phyloP scores from a whole-genome alignment of 495 filamentous ascomycete species.

The Penicillium diatomitis region DNA sequence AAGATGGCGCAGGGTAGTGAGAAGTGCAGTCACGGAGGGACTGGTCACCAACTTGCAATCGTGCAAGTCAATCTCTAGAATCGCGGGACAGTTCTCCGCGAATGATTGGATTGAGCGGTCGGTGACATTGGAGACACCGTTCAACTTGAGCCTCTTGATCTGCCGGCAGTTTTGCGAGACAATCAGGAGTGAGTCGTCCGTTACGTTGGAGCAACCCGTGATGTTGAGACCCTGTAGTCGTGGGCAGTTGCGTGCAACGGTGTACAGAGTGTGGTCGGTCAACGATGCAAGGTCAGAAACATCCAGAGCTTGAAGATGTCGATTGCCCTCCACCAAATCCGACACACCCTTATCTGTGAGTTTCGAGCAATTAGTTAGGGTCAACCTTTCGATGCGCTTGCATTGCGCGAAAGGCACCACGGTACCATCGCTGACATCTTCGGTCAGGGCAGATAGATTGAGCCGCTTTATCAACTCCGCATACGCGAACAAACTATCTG shows the following conservation, averaged over 20 bases:
- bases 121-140: constrained; percentile 71
- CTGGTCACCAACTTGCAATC: constrained; percentile 74
- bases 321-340: constrained; percentile 68
- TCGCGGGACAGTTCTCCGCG: constrained; percentile 77
- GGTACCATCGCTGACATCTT: constrained; percentile 79
- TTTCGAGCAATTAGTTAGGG: constrained; percentile 79
- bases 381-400: constrained; percentile 88
- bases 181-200: constrained; percentile 73
- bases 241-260: constrained; percentile 71
- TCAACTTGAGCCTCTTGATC: constrained; percentile 90
- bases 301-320: constrained; percentile 80
- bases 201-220: constrained; percentile 73
- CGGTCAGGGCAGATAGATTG: constrained; percentile 72
- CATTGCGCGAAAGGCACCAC: constrained; percentile 73
- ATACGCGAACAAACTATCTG: constrained; percentile 72
- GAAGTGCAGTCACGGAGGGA: constrained; percentile 66
- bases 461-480: constrained; percentile 79
- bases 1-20: constrained; percentile 66
- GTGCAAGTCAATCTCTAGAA: constrained; percentile 93
- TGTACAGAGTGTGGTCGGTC: constrained; percentile 71
- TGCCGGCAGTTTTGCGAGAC: constrained; percentile 76
- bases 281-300: constrained; percentile 72
- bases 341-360: constrained; percentile 78
- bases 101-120: constrained; percentile 76
- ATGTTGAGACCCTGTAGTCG: constrained; percentile 91